Percentiles rank a stretch among this genome's conserved stretches.
Conservation (phyloP, 306 rosid genomes). For the Prunus campanulata region DNA sequence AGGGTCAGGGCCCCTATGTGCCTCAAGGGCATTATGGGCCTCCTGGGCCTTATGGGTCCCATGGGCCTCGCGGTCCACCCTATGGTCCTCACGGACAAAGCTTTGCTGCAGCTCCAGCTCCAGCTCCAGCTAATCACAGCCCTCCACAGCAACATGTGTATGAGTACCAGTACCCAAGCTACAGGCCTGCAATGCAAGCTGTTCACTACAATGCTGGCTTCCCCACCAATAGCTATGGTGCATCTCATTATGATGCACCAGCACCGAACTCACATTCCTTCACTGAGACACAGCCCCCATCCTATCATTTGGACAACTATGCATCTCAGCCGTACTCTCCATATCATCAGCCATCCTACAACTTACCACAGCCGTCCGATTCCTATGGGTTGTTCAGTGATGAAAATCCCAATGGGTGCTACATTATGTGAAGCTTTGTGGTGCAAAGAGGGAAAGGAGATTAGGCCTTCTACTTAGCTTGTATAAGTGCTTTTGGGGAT, state of each 20-base stretch:
- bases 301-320: constrained; percentile 29
- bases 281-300: constrained; percentile 28
- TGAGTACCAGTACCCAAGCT: constrained; percentile 25
- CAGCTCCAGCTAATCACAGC: constrained; percentile 35
- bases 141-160: constrained; percentile 34
- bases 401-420: constrained; percentile 80
- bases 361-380: constrained; percentile 22
- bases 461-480: constrained; percentile 11
- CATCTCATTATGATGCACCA: constrained; percentile 45
- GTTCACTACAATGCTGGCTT: constrained; percentile 40
- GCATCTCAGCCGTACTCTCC: not conserved
- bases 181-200: constrained; percentile 25
- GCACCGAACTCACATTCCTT: constrained; percentile 27
- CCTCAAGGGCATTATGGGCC: not conserved
- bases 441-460: not conserved
- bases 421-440: constrained; percentile 35
- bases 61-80: not conserved
- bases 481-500: constrained; percentile 33
- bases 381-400: constrained; percentile 68
- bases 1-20: not conserved
- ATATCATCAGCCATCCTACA: not conserved
- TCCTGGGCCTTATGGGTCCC: not conserved
- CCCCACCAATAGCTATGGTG: constrained; percentile 39
- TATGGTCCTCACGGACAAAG: constrained; percentile 15
- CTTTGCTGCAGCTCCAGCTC: constrained; percentile 16